Evolutionary conservation across 2,329 filamentous ascomycete species (phyloP), one percentile per base, ranked within the genome.

Genomic region (Alternaria arbusti): DNA sequence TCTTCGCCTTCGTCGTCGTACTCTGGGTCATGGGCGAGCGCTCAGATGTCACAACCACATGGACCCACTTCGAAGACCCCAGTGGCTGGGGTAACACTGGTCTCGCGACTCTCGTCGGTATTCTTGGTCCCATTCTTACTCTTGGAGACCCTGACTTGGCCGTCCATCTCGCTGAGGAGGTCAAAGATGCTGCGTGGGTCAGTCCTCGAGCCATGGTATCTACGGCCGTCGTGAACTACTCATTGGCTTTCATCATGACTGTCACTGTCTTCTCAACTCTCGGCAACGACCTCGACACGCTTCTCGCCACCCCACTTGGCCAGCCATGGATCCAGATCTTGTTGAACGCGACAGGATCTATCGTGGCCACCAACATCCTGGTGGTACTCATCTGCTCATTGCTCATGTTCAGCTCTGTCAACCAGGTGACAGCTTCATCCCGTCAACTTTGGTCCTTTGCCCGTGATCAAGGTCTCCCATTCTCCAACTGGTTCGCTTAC

Each of bases 1-100:
- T 86, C 66, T 82, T 86, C 63, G 83, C 80, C 4, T 79, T 85
- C 61, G 64, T 86, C 11, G 80, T 85, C 1, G 62, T 67, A 3
- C 59, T 74, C 3, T 69, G 66, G 69, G 64, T 67, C 5, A 64
- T 73, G 52, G 71, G 61, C 3, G 77, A 81, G 1, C 78, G 77
- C 17, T 74, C 75, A 10, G 68, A 75, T 6, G 66, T 80, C 0
- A 61, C 75, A 9, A 75, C 77, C 1, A 82, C 84, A 2, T 84
- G 85, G 61, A 80, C 80, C 6, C 64, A 78, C 0, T 86, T 86
- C 63, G 74, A 77, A 25, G 84, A 86, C 59, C 63, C 70, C 15
- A 83, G 82, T 4, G 79, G 75, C 6, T 83, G 81, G 80, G 72
- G 74, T 1, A 80, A 68, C 25, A 74, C 69, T 9, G 79, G 80